Base-by-base conservation (phyloP, 23 red algal genomes). In the Gracilariopsis chorda region DNA sequence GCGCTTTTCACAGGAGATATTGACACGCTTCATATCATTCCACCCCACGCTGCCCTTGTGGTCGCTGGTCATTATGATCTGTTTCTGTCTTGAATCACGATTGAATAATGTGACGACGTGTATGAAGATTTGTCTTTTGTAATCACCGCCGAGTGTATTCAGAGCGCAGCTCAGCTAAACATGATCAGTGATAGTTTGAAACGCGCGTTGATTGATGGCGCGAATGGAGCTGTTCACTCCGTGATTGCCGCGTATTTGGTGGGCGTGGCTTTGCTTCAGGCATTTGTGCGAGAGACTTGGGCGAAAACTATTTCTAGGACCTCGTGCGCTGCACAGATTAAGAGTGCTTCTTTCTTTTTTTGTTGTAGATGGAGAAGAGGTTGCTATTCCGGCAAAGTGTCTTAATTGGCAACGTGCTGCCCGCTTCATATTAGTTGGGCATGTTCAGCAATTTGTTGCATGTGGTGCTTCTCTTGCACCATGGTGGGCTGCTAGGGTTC, bases 401-500 rank as follows among this genome's bases (percentile, higher is more conserved):
- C 37, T 68, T 25, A 21, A 28, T 8, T 68, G 52, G 32, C 55
- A 65, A 12, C 24, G 52, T 21, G 80, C 80, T 42, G 80, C 80
- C 33, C 23, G 58, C n/a, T 14, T 24, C 29, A 68, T 63, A 43
- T 57, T 84, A 12, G 80, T 68, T 57, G 80, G 40, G 23, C 24
- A 19, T 46, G 20, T 68, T 25, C 19, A 17, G 9, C 36, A 63
- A 20, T 64, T 84, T 24, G 56, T 35, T 10, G 0, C 9, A 30
- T n/a, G 10, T 42, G 80, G 80, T 57, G 52, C 58, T 62, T 39
- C 36, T 14, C 27, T 64, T 21, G 67, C 51, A 9, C 73, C 61
- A 20, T 59, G 71, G 67, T 94, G 72, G 91, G 82, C 81, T 11
- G 91, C 62, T 43, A 33, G 81, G 24, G 49, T 59, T 27, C 12